phyloP scores from a whole-genome alignment of 257 asterid genomes.

The Osmanthus fragrans region DNA sequence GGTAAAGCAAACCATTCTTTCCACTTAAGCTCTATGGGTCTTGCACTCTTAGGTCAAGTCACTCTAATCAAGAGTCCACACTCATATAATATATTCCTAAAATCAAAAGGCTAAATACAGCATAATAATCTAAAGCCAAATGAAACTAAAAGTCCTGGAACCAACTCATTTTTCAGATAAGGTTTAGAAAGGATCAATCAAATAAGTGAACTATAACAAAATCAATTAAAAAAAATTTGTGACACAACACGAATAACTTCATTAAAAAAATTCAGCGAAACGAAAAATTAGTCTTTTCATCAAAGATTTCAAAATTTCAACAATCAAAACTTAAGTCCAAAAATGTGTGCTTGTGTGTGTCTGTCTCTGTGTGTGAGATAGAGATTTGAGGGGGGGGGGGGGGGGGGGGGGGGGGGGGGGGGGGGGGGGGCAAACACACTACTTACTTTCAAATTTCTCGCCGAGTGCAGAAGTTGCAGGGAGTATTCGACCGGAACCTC shows the following conservation, averaged over 20 bases:
- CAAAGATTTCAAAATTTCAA: neutral
- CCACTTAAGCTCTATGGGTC: neutral
- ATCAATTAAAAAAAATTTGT: neutral
- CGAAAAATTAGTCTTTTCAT: neutral
- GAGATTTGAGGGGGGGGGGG: no score
- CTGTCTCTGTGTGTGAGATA: no score
- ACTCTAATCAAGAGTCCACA: neutral
- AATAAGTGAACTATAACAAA: constrained; percentile 5
- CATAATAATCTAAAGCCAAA: constrained; percentile 1
- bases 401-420: no score
- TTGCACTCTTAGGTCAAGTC: neutral
- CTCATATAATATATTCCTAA: neutral
- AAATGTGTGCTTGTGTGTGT: neutral
- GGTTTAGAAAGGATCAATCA: constrained; percentile 4
- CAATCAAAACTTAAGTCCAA: neutral
- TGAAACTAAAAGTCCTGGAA: neutral
- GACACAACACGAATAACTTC: neutral
- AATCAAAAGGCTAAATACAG: constrained; percentile 8
- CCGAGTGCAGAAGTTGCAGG: constrained; percentile 39
- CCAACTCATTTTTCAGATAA: neutral
- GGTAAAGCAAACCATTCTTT: neutral
- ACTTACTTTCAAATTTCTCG: constrained; percentile 54
- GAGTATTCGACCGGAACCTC: constrained; percentile 70
- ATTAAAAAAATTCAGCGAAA: constrained; percentile 1
- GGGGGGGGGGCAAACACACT: no score